Evolutionary conservation across 2,329 filamentous ascomycete species (phyloP), one percentile per base, ranked within the genome.

Genomic region (Arthrinium phaeospermum): DNA sequence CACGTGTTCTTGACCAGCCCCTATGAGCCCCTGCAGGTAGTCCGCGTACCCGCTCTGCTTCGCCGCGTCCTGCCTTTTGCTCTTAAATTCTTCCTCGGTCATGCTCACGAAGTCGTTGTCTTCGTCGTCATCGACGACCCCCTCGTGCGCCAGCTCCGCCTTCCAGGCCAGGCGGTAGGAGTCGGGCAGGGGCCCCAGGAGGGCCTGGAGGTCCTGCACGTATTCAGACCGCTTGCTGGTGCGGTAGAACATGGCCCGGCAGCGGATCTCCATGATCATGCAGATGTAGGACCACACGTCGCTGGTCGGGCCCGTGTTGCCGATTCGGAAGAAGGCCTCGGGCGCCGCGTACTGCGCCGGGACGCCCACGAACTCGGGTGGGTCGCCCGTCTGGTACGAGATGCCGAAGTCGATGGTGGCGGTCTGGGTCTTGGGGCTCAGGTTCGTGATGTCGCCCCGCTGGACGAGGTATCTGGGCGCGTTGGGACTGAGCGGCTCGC

Each of bases 401-500:
- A 70, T 27, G 14, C 68, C 68, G 16, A 70, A 70, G 47, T 57
- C 68, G 37, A 70, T 44, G 34, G 49, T 51, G 22, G 68, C 47
- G 47, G 49, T 57, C 27, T 51, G 47, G 34, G n/a, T 12, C 34
- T 57, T 34, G 46, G 34, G 37, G 12, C 68, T 30, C 3, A 70
- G 37, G 14, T 34, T 57, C n/a, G 22, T 34, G n/a, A 70, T 16
- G 37, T 53, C 19, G 34, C 47, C 41, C 10, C 27, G 22, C 34
- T 70, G 34, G 30, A 70, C 68, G n/a, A 70, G 68, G 24, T 70
- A 70, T 7, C 10, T 13, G n/a, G 68, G 68, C 10, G 49, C 68
- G 14, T n/a, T 4, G 44, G 14, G 13, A 4, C 22, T 24, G 19
- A 30, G 68, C n/a, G 34, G 47, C 8, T 41, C 57, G 34, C 34